Conservation (phyloP, 2,329 filamentous ascomycete genomes). For the Atkinsonella hypoxylon region DNA sequence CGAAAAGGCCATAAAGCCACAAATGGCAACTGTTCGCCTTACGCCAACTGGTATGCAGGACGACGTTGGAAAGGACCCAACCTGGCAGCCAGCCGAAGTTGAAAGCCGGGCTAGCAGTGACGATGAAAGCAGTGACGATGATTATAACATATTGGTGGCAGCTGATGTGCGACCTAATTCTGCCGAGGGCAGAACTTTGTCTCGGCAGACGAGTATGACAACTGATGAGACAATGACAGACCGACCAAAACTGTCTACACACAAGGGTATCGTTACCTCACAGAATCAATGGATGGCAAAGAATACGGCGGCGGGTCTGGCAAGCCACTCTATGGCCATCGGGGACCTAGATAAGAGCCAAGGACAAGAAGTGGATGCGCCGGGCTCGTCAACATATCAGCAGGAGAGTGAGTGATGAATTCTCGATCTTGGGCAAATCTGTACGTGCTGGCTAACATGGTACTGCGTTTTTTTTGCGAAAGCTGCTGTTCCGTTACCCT, state of each 20-base stretch:
- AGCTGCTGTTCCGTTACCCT: conserved; percentile 3
- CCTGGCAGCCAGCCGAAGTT: not conserved
- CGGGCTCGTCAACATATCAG: not conserved
- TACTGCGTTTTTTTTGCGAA: not conserved
- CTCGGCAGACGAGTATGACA: not conserved
- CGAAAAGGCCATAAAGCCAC: not conserved
- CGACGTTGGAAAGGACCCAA: not conserved
- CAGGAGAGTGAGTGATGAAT: not conserved
- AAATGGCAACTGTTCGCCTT: not conserved
- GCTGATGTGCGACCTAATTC: not conserved
- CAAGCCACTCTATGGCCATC: not conserved
- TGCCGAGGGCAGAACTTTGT: too few species aligned
- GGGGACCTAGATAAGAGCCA: not conserved
- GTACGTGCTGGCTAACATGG: not conserved
- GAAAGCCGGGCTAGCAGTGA: not conserved
- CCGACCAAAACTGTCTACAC: not conserved
- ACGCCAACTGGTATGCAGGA: not conserved
- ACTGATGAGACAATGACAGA: not conserved
- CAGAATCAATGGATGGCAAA: not conserved
- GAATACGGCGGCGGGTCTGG: not conserved
- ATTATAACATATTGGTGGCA: not conserved
- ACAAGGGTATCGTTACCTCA: not conserved
- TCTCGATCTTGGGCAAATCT: not conserved
- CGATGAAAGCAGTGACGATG: not conserved
- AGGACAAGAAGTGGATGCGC: not conserved